Percentiles rank a stretch among this genome's conserved stretches.
Evolutionary conservation across 768 basidiomycete genomes (phyloP).

Genomic region (Pisolithus sp.): DNA sequence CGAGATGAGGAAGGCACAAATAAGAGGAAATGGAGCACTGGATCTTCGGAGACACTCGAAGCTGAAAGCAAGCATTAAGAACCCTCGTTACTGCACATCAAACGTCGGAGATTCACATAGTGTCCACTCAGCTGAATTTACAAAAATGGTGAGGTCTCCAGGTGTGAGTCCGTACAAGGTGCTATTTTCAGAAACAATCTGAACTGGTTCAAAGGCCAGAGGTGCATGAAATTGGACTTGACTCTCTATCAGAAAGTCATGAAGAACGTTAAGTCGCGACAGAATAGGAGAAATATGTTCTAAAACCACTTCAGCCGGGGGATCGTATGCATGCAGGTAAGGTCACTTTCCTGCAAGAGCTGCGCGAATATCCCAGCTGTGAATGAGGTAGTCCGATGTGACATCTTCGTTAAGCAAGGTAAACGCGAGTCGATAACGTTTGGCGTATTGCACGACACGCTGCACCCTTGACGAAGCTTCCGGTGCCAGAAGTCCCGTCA

Average conservation of each 20-base stretch:
- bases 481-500: slow-evolving; percentile 36
- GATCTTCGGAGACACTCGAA: slow-evolving; percentile 88
- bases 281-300: slow-evolving; percentile 68
- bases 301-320: slow-evolving; percentile 27
- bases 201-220: slow-evolving; percentile 65
- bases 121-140: slow-evolving; percentile 96
- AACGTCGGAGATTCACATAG: slow-evolving; percentile 50
- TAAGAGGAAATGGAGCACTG: slow-evolving; percentile 86
- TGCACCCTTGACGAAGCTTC: slow-evolving; percentile 44
- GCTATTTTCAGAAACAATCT: slow-evolving; percentile 27
- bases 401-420: slow-evolving; percentile 90
- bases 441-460: slow-evolving; percentile 67
- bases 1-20: slow-evolving; percentile 74
- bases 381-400: slow-evolving; percentile 49
- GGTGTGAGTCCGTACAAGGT: slow-evolving; percentile 54
- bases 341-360: slow-evolving; percentile 55
- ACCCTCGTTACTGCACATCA: not conserved
- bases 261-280: slow-evolving; percentile 52
- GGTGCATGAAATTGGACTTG: slow-evolving; percentile 92
- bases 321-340: slow-evolving; percentile 12
- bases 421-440: slow-evolving; percentile 83
- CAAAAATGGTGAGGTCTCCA: slow-evolving; percentile 85
- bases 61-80: slow-evolving; percentile 41
- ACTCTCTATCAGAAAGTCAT: slow-evolving; percentile 92
- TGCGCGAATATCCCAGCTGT: slow-evolving; percentile 67